Conservation (phyloP, 176 grass and related monocot genomes). For the sorghum (Sorghum bicolor) region DNA sequence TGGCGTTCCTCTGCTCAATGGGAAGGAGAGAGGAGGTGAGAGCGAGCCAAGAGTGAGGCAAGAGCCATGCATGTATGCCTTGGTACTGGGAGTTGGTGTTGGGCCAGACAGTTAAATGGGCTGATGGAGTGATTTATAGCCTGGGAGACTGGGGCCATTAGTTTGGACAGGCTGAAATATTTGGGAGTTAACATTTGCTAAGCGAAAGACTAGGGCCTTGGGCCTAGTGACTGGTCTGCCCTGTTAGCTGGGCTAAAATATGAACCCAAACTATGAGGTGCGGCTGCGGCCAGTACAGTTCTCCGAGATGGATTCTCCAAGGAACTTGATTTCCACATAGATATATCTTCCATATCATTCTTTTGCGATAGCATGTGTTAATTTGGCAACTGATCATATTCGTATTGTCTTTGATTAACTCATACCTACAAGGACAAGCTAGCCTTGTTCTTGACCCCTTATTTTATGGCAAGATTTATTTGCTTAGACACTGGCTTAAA, state of each 20-base stretch:
- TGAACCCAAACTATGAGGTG: background rate
- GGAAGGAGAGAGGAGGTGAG: background rate
- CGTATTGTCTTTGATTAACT: background rate
- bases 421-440: conserved; percentile 5
- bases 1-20: background rate
- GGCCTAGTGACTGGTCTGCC: background rate
- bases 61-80: background rate
- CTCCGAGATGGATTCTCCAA: background rate
- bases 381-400: background rate
- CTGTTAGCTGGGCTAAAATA: background rate
- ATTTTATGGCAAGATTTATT: background rate
- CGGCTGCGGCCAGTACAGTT: background rate
- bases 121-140: background rate
- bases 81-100: background rate
- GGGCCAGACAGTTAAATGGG: background rate
- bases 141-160: background rate
- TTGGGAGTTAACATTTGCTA: background rate
- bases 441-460: background rate
- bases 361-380: conserved; percentile 8
- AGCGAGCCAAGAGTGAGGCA: background rate
- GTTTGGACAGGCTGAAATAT: background rate
- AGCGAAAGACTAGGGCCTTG: background rate
- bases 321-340: background rate
- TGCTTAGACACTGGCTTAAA: background rate
- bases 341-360: background rate